A percentile compares a stretch with the other conserved stretches of the same genome.
Conservation (phyloP, 2,329 filamentous ascomycete genomes). For the Dothideomycetes sp. region DNA sequence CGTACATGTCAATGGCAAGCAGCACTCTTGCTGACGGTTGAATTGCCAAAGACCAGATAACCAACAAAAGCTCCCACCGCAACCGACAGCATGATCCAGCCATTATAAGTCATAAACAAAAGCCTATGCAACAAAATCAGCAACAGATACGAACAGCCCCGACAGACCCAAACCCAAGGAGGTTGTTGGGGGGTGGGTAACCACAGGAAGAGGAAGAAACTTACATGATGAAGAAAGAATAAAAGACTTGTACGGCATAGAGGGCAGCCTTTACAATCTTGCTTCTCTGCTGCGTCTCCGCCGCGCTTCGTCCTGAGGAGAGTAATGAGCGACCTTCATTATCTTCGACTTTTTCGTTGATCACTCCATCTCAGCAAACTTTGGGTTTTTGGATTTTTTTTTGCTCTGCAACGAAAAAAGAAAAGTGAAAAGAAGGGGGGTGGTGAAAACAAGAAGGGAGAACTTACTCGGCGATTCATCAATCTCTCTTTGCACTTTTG, state of each 20-base stretch:
- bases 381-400: no score
- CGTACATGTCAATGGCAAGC: constrained; percentile 92
- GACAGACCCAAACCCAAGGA: no score
- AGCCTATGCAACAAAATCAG: constrained; percentile 51
- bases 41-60: constrained; percentile 70
- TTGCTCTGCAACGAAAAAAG: not conserved
- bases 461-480: constrained; percentile 32
- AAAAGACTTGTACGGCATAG: constrained; percentile 93
- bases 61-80: constrained; percentile 82
- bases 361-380: no score
- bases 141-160: no score
- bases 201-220: constrained; percentile 32
- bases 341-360: constrained; percentile 9
- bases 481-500: constrained; percentile 39
- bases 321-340: constrained; percentile 58
- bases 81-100: constrained; percentile 91
- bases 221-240: constrained; percentile 99
- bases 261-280: constrained; percentile 72
- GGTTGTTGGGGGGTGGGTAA: no score
- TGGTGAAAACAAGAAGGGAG: not conserved
- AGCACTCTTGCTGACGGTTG: constrained; percentile 69
- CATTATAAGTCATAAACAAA: constrained; percentile 99
- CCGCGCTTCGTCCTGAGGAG: constrained; percentile 64
- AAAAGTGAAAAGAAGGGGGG: no score
- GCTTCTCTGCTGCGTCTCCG: constrained; percentile 53